phyloP scores from a whole-genome alignment of 2,329 filamentous ascomycete genomes.

The Monosporascus sp. region DNA sequence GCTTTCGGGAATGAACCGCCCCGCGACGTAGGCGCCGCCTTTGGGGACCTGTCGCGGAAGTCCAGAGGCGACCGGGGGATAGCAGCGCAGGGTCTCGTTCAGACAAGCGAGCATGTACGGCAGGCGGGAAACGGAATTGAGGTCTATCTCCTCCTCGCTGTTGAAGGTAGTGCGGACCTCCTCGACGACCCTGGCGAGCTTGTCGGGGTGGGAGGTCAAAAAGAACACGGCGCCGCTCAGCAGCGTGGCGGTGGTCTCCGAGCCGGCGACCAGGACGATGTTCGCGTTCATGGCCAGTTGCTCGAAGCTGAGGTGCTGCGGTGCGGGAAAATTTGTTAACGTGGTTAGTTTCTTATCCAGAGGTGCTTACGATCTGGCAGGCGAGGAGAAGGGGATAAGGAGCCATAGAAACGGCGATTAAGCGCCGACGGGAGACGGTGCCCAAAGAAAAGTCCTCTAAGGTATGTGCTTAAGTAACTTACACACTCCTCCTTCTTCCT shows the following conservation, averaged over 20 bases:
- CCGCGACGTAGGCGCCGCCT: constrained; percentile 21
- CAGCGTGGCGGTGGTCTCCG: constrained; percentile 46
- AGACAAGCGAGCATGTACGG: constrained; percentile 37
- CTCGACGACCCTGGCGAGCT: constrained; percentile 26
- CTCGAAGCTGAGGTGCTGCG: constrained; percentile 12
- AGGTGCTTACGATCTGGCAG: background rate
- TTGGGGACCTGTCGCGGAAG: constrained; percentile 19
- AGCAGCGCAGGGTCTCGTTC: constrained; percentile 38
- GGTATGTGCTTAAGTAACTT: background rate
- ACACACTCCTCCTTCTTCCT: constrained; percentile 20
- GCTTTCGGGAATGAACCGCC: constrained; percentile 19
- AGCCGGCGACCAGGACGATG: constrained; percentile 40
- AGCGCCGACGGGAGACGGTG: too few relatives aligned
- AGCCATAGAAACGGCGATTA: background rate
- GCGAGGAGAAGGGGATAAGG: background rate
- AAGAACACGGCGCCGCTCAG: constrained; percentile 35
- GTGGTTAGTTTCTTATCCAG: too few relatives aligned
- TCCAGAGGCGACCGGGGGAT: constrained; percentile 28
- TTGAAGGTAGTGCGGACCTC: constrained; percentile 36
- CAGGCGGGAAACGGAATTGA: constrained; percentile 27
- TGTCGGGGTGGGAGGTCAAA: constrained; percentile 32
- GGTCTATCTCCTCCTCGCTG: constrained; percentile 33
- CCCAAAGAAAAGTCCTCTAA: background rate
- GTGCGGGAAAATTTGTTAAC: background rate
- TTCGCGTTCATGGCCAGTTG: constrained; percentile 18